Conservation (phyloP, 129 eudicot genomes). For the Saposhnikovia divaricata region DNA sequence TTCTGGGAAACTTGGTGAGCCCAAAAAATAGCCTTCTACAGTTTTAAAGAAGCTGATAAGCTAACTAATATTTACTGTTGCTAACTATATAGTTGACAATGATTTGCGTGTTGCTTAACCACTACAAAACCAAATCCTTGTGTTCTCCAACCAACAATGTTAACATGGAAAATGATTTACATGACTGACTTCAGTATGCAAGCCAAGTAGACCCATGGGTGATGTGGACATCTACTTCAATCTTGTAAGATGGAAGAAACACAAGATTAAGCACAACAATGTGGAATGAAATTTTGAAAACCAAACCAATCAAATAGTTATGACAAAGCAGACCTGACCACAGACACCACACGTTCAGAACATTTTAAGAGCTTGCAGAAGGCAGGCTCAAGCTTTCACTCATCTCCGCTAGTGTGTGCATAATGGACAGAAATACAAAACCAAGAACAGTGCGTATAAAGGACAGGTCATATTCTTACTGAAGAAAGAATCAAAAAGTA, state of each 20-base stretch:
- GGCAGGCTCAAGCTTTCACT: neutral
- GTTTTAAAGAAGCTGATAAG: neutral
- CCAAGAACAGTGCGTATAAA: neutral
- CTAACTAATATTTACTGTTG: neutral
- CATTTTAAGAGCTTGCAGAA: neutral
- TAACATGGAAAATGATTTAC: neutral
- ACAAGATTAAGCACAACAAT: neutral
- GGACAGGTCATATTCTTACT: neutral
- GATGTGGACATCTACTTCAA: neutral
- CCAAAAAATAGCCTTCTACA: neutral
- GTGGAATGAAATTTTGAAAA: neutral
- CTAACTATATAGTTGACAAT: neutral
- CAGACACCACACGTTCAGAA: too few species aligned
- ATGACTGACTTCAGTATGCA: neutral
- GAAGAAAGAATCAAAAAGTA: neutral
- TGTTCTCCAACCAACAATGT: neutral
- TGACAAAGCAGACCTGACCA: too few species aligned
- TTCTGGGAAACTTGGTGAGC: neutral
- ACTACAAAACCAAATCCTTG: neutral
- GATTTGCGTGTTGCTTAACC: neutral
- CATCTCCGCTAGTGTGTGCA: neutral
- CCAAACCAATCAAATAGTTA: neutral
- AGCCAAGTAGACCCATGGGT: neutral
- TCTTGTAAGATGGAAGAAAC: neutral
- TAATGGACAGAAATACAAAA: neutral